These are phyloP conservation scores for Peterozyma xylosa DNA, from an alignment of 805 yeast genomes.

Conservation along the genomic window DNA sequence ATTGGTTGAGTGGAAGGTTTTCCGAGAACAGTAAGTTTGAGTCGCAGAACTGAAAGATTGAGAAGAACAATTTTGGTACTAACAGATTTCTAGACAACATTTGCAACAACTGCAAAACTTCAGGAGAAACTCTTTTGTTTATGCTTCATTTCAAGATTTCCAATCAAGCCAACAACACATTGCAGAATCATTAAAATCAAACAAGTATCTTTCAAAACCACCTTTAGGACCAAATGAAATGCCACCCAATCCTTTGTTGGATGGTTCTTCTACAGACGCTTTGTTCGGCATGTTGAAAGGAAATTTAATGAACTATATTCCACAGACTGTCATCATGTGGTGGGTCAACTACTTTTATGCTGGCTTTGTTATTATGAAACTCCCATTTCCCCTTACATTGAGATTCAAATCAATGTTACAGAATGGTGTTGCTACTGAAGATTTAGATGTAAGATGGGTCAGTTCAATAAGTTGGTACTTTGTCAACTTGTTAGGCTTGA, in stretches of 20 bases:
- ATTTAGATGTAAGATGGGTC: slow-evolving; percentile 87
- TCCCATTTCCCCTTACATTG: slow-evolving; percentile 88
- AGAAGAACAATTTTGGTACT: slow-evolving; percentile 6
- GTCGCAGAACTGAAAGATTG: too few relatives aligned
- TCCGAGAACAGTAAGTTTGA: slow-evolving; percentile 43
- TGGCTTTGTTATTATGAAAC: slow-evolving; percentile 78
- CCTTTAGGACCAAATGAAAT: slow-evolving; percentile 26
- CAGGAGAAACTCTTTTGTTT: slow-evolving; percentile 41
- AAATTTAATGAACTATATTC: slow-evolving; percentile 76
- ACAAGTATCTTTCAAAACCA: slow-evolving; percentile 45
- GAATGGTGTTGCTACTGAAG: slow-evolving; percentile 75
- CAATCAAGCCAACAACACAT: slow-evolving; percentile 41
- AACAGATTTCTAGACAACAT: slow-evolving; percentile 33
- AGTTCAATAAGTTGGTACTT: slow-evolving; percentile 95
- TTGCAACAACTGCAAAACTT: slow-evolving; percentile 53
- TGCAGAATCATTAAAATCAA: slow-evolving; percentile 39
- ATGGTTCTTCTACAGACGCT: slow-evolving; percentile 64
- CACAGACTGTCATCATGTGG: slow-evolving; percentile 91
- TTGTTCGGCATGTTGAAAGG: slow-evolving; percentile 73
- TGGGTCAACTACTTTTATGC: slow-evolving; percentile 94
- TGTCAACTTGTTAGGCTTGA: slow-evolving; percentile 76
- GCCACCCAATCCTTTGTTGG: slow-evolving; percentile 57
- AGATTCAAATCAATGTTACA: slow-evolving; percentile 92
- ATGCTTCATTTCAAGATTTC: slow-evolving; percentile 44
- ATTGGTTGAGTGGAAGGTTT: slow-evolving; percentile 38